Evolutionary conservation across 2,329 filamentous ascomycete genomes (phyloP).

Genomic region (Aspergillus piperis): DNA sequence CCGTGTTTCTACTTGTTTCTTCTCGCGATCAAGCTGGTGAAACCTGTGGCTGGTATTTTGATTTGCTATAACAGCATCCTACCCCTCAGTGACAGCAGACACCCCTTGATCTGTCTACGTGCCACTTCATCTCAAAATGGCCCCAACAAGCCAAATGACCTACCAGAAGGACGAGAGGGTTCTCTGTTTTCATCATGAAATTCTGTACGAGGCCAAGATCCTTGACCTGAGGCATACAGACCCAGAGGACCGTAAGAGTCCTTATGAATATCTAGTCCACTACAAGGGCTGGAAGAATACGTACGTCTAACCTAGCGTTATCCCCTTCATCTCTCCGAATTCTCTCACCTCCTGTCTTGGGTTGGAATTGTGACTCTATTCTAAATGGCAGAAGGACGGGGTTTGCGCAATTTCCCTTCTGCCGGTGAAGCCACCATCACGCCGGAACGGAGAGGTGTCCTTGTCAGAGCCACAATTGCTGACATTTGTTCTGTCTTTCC

Average conservation of each 20-base stretch:
- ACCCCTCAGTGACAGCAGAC: background rate
- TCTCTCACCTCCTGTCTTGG: background rate
- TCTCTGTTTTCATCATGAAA: constrained; percentile 94
- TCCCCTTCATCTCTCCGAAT: background rate
- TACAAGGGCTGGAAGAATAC: constrained; percentile 99
- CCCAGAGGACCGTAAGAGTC: constrained; percentile 66
- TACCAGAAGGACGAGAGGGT: constrained; percentile 83
- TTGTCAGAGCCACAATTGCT: constrained; percentile 14
- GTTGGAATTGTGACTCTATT: background rate
- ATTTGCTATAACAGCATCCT: background rate
- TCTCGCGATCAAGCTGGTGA: background rate
- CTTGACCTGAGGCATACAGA: constrained; percentile 71
- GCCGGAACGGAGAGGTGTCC: background rate
- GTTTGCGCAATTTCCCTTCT: constrained; percentile 1
- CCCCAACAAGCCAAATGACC: constrained; percentile 55
- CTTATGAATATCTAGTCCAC: constrained; percentile 87
- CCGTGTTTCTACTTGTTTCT: background rate
- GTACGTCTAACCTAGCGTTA: constrained; percentile 52
- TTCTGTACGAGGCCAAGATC: constrained; percentile 97
- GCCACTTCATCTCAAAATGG: constrained; percentile 52
- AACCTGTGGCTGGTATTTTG: background rate
- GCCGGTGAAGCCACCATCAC: background rate
- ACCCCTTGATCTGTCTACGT: background rate
- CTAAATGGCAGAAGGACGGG: background rate
- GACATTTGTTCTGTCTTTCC: constrained; percentile 15